Base-by-base conservation (phyloP, 305 asterid genomes). In the Nicotiana rustica region DNA sequence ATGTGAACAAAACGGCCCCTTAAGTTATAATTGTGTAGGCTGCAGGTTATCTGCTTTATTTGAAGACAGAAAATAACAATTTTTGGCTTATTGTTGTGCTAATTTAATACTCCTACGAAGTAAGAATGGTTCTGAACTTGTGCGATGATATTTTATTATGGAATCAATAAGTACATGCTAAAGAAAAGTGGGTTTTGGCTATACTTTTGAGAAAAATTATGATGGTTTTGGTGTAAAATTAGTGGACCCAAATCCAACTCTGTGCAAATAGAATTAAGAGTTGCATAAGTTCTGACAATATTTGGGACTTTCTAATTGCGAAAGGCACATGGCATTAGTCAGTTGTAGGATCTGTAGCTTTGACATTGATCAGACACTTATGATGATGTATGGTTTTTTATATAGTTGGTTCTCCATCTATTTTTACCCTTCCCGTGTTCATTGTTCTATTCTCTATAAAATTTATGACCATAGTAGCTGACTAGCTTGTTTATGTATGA, bases 401-500 rank as follows among this genome's bases (percentile, higher is more conserved):
- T 49, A 15, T 49, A 52, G 29, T 75, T 29, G 47, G 80, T 52
- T 4, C 35, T 3, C 47, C 64, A 29, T 67, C 25, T 52, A 25
- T 9, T 15, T 52, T 49, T 25, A 13, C 41, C 41, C 49, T 85
- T 83, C 59, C 68, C 0, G 41, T 60, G 66, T 60, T 44, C 47
- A 17, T 35, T 55, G 9, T 62, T 66, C 77, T 41, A 36, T 81
- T 29, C 84, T 17, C 64, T 62, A 25, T 62, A 59, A 35, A 61
- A 73, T 41, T 49, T 57, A 31, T 78, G 75, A 35, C 18, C 25
- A 70, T 76, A 79, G n/a, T 78, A 84, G 79, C n/a, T 83, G 33
- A 78, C 65, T 86, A 78, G 81, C 47, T 80, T 33, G 36, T 66
- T 9, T 4, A 38, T 8, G 57, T 79, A 31, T 85, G 29, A 69